Conservation (phyloP, 2,329 filamentous ascomycete species). For the Tympanopsis confertula region DNA sequence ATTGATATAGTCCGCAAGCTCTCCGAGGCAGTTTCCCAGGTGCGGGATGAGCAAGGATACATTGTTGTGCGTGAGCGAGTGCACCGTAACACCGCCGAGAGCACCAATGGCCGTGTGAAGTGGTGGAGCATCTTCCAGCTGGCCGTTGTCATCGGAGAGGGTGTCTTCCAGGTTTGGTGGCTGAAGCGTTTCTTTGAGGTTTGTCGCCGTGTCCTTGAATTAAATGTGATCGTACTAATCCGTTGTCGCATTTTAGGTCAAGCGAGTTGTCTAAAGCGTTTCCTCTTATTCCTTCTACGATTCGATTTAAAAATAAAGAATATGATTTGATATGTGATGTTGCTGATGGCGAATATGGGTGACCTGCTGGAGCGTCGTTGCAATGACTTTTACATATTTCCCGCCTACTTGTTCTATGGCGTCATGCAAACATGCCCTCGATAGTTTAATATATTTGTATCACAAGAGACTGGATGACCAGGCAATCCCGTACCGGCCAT, state of each 20-base stretch:
- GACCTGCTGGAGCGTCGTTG: background rate
- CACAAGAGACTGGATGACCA: no score
- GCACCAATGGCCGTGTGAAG: conserved; percentile 93
- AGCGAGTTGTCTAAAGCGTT: conserved; percentile 1
- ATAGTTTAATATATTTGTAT: no score
- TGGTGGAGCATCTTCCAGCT: conserved; percentile 99
- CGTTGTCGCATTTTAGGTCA: background rate
- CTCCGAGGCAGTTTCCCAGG: conserved; percentile 74
- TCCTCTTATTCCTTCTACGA: background rate
- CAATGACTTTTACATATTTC: background rate
- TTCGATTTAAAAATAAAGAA: no score
- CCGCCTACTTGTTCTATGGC: background rate
- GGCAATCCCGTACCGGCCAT: no score
- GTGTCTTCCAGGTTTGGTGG: conserved; percentile 99
- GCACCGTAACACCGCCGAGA: conserved; percentile 96
- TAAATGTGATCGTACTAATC: background rate
- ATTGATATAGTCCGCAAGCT: conserved; percentile 60
- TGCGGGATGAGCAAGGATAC: conserved; percentile 97
- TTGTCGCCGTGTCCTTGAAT: conserved; percentile 13
- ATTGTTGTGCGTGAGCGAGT: conserved; percentile 91
- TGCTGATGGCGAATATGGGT: background rate
- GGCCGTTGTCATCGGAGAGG: conserved; percentile 76
- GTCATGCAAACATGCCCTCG: background rate
- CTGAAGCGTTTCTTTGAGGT: conserved; percentile 95
- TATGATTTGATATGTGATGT: no score